phyloP scores from a whole-genome alignment of 2,329 filamentous ascomycete species.

The Fonsecaea erecta region DNA sequence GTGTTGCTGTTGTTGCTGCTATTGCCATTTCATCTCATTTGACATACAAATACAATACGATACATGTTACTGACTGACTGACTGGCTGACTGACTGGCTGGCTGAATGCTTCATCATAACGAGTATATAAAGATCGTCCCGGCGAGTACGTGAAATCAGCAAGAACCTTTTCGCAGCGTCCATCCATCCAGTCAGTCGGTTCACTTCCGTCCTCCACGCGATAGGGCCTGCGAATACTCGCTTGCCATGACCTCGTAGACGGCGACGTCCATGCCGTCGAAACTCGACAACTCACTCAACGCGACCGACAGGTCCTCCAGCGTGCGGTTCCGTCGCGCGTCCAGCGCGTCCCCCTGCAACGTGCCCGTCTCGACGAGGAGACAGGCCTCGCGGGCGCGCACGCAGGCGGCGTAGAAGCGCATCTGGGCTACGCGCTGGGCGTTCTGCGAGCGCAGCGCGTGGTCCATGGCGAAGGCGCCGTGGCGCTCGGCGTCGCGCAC shows the following conservation, averaged over 20 bases:
- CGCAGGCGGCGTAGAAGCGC: slow-evolving; percentile 23
- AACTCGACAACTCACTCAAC: slow-evolving; percentile 7
- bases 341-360: background rate
- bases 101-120: no score
- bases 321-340: slow-evolving; percentile 6
- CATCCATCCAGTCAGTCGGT: no score
- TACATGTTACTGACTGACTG: no score
- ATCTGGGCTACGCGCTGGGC: slow-evolving; percentile 22
- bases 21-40: no score
- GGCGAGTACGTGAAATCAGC: background rate
- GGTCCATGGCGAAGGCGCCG: slow-evolving; percentile 11
- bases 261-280: slow-evolving; percentile 17
- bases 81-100: no score
- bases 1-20: no score
- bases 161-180: background rate
- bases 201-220: background rate
- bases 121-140: no score
- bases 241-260: slow-evolving; percentile 25
- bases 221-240: slow-evolving; percentile 10
- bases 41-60: no score
- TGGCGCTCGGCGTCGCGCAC: slow-evolving; percentile 21
- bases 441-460: slow-evolving; percentile 20
- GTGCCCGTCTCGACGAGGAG: background rate
- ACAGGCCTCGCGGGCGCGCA: slow-evolving; percentile 18
- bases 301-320: slow-evolving; percentile 7